Conservation (phyloP, 257 asterid species). For the Cordia subcordata region DNA sequence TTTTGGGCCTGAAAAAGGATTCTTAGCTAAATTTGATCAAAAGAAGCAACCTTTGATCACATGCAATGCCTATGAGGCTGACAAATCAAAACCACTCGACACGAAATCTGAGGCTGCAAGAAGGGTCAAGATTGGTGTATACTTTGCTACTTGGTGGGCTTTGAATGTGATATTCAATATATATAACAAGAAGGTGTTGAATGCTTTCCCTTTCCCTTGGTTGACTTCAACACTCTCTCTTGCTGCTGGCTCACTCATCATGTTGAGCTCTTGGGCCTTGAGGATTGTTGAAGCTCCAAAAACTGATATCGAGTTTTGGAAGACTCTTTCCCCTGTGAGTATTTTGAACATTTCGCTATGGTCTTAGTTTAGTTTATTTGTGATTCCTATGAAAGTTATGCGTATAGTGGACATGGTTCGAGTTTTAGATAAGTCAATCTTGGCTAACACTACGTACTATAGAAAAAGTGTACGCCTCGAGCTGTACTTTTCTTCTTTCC, state of each 20-base stretch:
- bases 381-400: neutral
- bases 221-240: constrained; percentile 3
- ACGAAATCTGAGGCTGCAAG: neutral
- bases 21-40: constrained; percentile 3
- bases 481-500: too few relatives aligned
- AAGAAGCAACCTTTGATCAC: constrained; percentile 8
- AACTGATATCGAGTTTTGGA: constrained; percentile 4
- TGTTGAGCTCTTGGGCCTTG: constrained; percentile 2
- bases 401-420: too few relatives aligned
- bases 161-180: constrained; percentile 6
- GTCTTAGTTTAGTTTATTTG: neutral
- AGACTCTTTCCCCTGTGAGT: constrained; percentile 2
- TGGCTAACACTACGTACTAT: too few relatives aligned
- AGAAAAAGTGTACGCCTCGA: too few relatives aligned
- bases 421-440: too few relatives aligned
- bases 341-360: neutral
- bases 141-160: constrained; percentile 9
- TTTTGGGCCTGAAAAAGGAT: neutral
- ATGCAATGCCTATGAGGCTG: constrained; percentile 1
- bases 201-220: constrained; percentile 5
- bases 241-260: constrained; percentile 6
- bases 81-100: neutral
- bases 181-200: constrained; percentile 8
- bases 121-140: neutral
- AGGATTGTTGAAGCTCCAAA: constrained; percentile 4